phyloP scores from a whole-genome alignment of 495 filamentous ascomycete species.

The Durotheca rogersii region DNA sequence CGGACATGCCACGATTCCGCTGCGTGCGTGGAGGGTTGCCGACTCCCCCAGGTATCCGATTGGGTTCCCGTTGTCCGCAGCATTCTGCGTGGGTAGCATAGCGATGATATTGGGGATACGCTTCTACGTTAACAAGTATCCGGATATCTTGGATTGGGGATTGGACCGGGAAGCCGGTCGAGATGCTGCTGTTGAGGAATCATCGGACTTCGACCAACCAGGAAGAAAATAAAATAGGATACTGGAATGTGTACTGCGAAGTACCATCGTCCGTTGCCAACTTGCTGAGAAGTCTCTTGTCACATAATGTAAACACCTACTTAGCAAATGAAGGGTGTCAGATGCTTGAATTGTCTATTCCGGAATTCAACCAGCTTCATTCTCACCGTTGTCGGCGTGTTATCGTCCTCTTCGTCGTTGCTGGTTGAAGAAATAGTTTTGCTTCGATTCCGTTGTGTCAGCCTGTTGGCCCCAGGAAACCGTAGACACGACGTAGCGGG shows the following conservation, averaged over 20 bases:
- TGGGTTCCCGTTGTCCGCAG: slow-evolving; percentile 1
- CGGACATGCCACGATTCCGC: slow-evolving; percentile 10
- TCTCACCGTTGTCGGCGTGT: too few species aligned
- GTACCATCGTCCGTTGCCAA: too few species aligned
- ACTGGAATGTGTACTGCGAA: not conserved
- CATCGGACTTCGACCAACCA: not conserved
- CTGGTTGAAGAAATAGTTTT: too few species aligned
- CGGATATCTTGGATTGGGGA: not conserved
- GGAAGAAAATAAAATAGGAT: not conserved
- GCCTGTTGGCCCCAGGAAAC: too few species aligned
- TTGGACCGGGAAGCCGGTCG: not conserved
- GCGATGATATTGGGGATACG: not conserved
- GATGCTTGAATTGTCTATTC: too few species aligned
- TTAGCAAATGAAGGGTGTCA: too few species aligned
- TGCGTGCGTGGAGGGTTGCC: slow-evolving; percentile 6
- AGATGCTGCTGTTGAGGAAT: not conserved
- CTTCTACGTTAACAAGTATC: not conserved
- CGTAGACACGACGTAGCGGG: too few species aligned
- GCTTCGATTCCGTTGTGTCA: too few species aligned
- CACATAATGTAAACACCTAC: too few species aligned
- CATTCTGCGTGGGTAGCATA: not conserved
- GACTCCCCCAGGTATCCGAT: slow-evolving; percentile 15
- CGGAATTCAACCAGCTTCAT: too few species aligned
- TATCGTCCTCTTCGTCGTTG: too few species aligned
- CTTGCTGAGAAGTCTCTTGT: too few species aligned